Conservation (phyloP, 371 early-diverging fungal genomes). For the Entomophthora muscae region DNA sequence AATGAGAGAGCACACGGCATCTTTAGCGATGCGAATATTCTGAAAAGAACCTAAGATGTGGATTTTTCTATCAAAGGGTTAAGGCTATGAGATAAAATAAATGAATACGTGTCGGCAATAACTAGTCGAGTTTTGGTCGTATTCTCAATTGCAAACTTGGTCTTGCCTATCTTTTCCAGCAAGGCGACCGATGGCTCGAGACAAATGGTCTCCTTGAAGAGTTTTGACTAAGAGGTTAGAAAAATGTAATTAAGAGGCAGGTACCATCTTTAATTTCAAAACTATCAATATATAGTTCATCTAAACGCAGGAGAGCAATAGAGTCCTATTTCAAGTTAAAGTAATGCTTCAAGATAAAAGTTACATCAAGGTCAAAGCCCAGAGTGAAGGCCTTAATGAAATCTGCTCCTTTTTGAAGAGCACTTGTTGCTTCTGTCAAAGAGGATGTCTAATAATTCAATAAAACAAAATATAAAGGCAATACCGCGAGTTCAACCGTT, state of each 20-base stretch:
- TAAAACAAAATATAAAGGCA: background rate
- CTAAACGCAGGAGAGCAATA: constrained; percentile 82
- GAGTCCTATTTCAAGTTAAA: constrained; percentile 40
- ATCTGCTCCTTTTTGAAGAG: constrained; percentile 87
- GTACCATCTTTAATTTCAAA: constrained; percentile 92
- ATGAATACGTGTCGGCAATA: constrained; percentile 79
- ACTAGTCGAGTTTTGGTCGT: constrained; percentile 94
- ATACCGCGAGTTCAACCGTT: constrained; percentile 77
- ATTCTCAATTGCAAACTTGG: constrained; percentile 93
- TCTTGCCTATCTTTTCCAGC: constrained; percentile 98
- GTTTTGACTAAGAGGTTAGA: constrained; percentile 55
- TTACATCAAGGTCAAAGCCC: constrained; percentile 77
- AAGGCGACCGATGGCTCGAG: constrained; percentile 98
- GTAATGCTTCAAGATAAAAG: constrained; percentile 5
- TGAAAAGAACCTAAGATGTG: constrained; percentile 93
- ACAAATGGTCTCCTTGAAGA: constrained; percentile 86
- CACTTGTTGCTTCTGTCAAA: constrained; percentile 69
- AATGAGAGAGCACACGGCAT: constrained; percentile 89
- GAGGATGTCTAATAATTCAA: constrained; percentile 36
- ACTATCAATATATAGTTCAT: constrained; percentile 87
- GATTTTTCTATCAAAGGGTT: constrained; percentile 40
- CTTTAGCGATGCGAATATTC: constrained; percentile 93
- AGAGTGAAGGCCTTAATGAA: constrained; percentile 85
- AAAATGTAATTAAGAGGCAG: background rate
- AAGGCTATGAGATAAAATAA: background rate